Percentiles rank a stretch among this genome's conserved stretches.
phyloP scores from a whole-genome alignment of 2,329 filamentous ascomycete genomes.

The Helicocarpus griseus region DNA sequence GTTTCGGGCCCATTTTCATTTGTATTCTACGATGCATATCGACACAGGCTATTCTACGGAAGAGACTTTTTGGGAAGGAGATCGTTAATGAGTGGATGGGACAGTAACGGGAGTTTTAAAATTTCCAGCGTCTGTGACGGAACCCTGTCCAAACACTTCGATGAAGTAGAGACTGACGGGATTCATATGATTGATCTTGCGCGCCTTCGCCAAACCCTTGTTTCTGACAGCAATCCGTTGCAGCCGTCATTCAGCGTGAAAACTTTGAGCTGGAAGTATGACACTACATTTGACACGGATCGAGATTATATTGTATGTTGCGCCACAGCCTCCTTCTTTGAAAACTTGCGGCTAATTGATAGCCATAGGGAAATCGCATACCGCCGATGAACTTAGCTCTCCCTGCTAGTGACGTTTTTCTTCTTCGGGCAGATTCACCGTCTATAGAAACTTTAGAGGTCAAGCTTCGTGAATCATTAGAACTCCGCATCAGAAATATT shows the following conservation, averaged over 20 bases:
- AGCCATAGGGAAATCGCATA: conserved; percentile 23
- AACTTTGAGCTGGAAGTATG: conserved; percentile 13
- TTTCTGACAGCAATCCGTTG: not conserved
- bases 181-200: conserved; percentile 59
- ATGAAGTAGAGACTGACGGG: conserved; percentile 76
- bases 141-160: conserved; percentile 45
- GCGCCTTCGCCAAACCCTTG: conserved; percentile 7
- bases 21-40: conserved; percentile 61
- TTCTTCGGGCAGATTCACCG: conserved; percentile 32
- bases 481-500: conserved; percentile 55
- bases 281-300: not conserved
- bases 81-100: conserved; percentile 57
- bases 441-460: conserved; percentile 46
- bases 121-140: conserved; percentile 63
- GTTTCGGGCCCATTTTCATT: conserved; percentile 85
- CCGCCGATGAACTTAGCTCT: conserved; percentile 34
- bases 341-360: not conserved
- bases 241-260: not conserved
- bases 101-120: conserved; percentile 42
- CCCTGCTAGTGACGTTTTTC: conserved; percentile 23
- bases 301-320: conserved; percentile 20
- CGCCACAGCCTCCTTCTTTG: too few species aligned
- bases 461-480: conserved; percentile 52
- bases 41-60: conserved; percentile 63
- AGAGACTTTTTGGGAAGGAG: conserved; percentile 80